phyloP scores from a whole-genome alignment of 2,329 filamentous ascomycete genomes.

The Colletotrichum viniferum region DNA sequence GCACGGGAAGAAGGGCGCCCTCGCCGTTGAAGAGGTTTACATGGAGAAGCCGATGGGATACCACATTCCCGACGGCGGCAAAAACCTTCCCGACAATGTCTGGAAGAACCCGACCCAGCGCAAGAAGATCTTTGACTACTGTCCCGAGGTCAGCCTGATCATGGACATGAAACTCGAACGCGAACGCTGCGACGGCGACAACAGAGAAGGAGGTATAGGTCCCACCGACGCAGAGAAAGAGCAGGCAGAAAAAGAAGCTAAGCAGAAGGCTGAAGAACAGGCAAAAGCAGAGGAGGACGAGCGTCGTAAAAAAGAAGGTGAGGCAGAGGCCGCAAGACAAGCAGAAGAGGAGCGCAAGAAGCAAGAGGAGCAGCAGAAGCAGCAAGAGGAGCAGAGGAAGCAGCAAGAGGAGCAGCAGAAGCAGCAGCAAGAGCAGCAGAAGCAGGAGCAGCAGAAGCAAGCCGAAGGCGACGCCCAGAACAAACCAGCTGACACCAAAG shows the following conservation, averaged over 20 bases:
- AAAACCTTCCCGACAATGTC: constrained; percentile 42
- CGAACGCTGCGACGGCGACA: constrained; percentile 46
- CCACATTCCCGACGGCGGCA: constrained; percentile 52
- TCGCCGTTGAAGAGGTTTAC: constrained; percentile 56
- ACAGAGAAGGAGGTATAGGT: constrained; percentile 28
- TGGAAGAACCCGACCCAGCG: constrained; percentile 51
- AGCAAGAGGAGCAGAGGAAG: background rate
- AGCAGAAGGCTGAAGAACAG: constrained; percentile 13
- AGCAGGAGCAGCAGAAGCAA: background rate
- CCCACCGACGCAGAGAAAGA: constrained; percentile 19
- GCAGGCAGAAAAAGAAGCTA: constrained; percentile 8
- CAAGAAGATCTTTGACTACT: constrained; percentile 57
- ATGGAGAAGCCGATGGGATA: constrained; percentile 58
- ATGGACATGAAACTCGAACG: constrained; percentile 61
- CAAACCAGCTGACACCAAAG: background rate
- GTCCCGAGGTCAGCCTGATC: constrained; percentile 59
- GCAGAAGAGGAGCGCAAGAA: background rate
- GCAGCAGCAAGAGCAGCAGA: background rate
- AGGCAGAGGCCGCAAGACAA: background rate
- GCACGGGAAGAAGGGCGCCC: constrained; percentile 40
- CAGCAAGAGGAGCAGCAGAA: background rate
- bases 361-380: background rate
- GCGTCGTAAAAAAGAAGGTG: background rate
- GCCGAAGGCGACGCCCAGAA: background rate
- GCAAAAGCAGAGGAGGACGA: background rate